These are phyloP conservation scores for Stentor coeruleus DNA, from an alignment of 73 alveolate species.

Conservation along the genomic window DNA sequence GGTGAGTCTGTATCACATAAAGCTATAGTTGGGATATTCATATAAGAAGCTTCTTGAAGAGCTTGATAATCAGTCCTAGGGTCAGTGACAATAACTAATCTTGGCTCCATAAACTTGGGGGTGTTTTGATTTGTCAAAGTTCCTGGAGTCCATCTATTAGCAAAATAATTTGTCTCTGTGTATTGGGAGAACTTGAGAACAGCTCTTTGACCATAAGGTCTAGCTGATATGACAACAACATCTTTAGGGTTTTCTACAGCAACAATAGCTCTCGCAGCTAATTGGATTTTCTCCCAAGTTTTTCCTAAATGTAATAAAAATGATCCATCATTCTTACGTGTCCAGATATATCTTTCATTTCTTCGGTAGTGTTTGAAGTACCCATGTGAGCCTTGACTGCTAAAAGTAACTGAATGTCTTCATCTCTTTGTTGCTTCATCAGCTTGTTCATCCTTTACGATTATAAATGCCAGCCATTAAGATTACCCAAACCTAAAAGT, in stretches of 20 bases:
- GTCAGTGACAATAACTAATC: constrained; percentile 93
- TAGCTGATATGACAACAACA: constrained; percentile 71
- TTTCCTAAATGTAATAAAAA: constrained; percentile 65
- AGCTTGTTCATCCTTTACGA: too few relatives aligned
- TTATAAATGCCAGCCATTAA: too few relatives aligned
- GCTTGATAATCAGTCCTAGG: constrained; percentile 92
- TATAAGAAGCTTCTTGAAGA: constrained; percentile 85
- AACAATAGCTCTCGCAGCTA: constrained; percentile 91
- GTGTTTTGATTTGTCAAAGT: constrained; percentile 70
- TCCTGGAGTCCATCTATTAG: constrained; percentile 98
- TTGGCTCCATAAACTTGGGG: constrained; percentile 87
- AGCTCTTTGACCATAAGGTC: constrained; percentile 95
- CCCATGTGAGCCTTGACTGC: too few relatives aligned
- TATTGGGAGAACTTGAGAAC: constrained; percentile 92
- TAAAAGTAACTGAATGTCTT: too few relatives aligned
- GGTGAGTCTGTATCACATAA: constrained; percentile 87
- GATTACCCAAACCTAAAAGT: too few relatives aligned
- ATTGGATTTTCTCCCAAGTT: constrained; percentile 82
- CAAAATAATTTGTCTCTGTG: constrained; percentile 77
- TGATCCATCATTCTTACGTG: constrained; percentile 59
- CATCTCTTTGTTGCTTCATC: too few relatives aligned
- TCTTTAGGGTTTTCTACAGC: constrained; percentile 80
- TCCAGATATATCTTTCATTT: constrained; percentile 73
- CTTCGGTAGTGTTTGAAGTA: too few relatives aligned
- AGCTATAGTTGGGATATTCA: constrained; percentile 92